These are phyloP conservation scores for Gremmenia infestans DNA, from an alignment of 2,329 filamentous ascomycete species.

Conservation along the genomic window DNA sequence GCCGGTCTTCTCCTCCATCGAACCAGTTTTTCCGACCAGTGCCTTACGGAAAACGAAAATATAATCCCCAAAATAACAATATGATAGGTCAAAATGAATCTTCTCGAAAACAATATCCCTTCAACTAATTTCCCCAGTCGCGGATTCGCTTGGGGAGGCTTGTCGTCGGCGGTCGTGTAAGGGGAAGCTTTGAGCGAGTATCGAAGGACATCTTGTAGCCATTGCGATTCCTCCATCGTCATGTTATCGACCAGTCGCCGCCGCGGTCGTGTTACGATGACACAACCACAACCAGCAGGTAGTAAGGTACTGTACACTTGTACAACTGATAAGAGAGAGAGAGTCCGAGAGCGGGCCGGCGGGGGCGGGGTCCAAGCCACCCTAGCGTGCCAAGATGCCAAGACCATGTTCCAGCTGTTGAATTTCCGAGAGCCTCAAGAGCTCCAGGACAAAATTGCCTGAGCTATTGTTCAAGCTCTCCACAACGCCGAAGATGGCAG, in stretches of 20 bases:
- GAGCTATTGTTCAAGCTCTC: constrained; percentile 2
- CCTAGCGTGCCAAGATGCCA: constrained; percentile 2
- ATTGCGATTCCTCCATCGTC: constrained; percentile 14
- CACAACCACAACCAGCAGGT: neutral
- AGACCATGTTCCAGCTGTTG: neutral
- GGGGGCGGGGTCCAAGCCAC: neutral
- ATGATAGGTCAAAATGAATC: constrained; percentile 25
- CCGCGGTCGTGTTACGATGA: neutral
- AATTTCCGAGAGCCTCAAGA: neutral
- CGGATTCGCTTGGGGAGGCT: constrained; percentile 15
- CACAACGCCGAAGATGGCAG: constrained; percentile 23
- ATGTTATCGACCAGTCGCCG: constrained; percentile 7
- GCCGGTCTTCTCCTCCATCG: constrained; percentile 19
- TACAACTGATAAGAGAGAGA: neutral
- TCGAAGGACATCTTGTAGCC: constrained; percentile 21
- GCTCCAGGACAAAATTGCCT: neutral
- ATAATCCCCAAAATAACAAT: constrained; percentile 21
- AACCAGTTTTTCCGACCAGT: constrained; percentile 19
- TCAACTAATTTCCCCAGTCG: constrained; percentile 21
- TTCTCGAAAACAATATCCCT: constrained; percentile 18
- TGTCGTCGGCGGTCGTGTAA: constrained; percentile 6
- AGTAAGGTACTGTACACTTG: neutral
- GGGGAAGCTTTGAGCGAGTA: constrained; percentile 16
- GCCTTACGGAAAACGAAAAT: constrained; percentile 13
- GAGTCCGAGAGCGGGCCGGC: neutral